Base-by-base conservation (phyloP, 208 protist genomes). In the Naegleria lovaniensis region DNA sequence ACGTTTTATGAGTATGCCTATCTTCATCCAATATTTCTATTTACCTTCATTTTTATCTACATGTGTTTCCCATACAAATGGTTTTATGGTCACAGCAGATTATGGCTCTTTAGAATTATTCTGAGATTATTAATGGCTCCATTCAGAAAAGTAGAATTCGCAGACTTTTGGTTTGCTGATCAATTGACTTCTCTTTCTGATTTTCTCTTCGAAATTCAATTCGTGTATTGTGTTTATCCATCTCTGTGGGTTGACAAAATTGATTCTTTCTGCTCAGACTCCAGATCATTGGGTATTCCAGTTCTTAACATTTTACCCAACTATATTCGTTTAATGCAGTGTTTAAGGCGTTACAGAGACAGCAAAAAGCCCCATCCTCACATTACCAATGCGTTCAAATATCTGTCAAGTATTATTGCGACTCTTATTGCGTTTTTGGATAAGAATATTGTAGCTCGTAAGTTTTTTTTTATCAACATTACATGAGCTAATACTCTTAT, bases 91-190 rank as follows among this genome's bases (percentile, higher is more conserved):
- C 38, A 84, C 4, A 55, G 48, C 15, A 84, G 92, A 33, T 88
- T 59, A 40, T 93, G 90, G 85, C 67, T 92, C 22, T 58, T 91
- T 11, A 86, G 75, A n/a, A 92, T 89, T 0, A 59, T 93, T 9
- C 58, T 89, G n/a, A 52, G 76, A 29, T 89, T 94, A 9, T 19
- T 93, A 0, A 67, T 58, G 7, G 91, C 94, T n/a, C 94, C 94
- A 0, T 91, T 93, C 9, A 90, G 85, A 39, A 38, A 86, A n/a
- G 93, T 95, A 0, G 86, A 88, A 33, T 95, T 95, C 67, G 88
- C 85, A 19, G 93, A 95, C 83, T 94, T 95, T 89, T 95, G 92
- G 79, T 86, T 95, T 43, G 94, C 91, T 22, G 93, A 94, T 86
- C 93, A 95, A 40, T 52, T 94, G 3, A 92, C 90, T 7, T 90